These are phyloP conservation scores for Neurospora sp. DNA, from an alignment of 2,329 filamentous ascomycete genomes.

Conservation along the genomic window DNA sequence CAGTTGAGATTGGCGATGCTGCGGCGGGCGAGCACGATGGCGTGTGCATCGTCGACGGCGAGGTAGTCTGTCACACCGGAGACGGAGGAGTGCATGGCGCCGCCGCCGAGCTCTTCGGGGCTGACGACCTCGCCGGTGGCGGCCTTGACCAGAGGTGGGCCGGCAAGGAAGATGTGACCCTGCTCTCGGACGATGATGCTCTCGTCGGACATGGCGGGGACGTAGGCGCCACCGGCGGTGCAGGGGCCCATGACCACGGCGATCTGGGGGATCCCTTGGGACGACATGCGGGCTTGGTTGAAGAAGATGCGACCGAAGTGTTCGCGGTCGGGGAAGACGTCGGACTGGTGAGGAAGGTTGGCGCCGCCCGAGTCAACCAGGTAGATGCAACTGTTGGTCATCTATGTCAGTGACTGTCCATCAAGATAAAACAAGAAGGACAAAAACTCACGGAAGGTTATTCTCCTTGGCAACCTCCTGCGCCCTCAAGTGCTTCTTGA, in stretches of 20 bases:
- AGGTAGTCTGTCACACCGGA: slow-evolving; percentile 94
- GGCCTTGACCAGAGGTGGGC: slow-evolving; percentile 88
- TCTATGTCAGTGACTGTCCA: slow-evolving; percentile 1
- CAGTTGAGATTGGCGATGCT: slow-evolving; percentile 87
- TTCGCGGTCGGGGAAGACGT: slow-evolving; percentile 90
- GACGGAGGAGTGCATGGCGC: slow-evolving; percentile 78
- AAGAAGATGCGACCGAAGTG: slow-evolving; percentile 98
- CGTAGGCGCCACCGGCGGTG: slow-evolving; percentile 90
- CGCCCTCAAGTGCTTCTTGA: slow-evolving; percentile 92
- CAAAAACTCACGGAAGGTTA: slow-evolving; percentile 46
- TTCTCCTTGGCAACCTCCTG: slow-evolving; percentile 90
- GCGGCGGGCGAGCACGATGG: slow-evolving; percentile 72
- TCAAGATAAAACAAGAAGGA: not conserved
- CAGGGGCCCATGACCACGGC: slow-evolving; percentile 96
- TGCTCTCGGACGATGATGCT: slow-evolving; percentile 92
- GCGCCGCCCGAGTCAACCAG: slow-evolving; percentile 92
- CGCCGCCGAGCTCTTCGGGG: slow-evolving; percentile 84
- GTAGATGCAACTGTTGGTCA: slow-evolving; percentile 63
- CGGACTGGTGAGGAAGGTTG: slow-evolving; percentile 87
- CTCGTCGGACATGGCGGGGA: slow-evolving; percentile 95
- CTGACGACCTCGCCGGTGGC: slow-evolving; percentile 88
- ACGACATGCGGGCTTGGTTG: slow-evolving; percentile 92
- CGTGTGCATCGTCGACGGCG: slow-evolving; percentile 88
- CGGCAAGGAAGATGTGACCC: slow-evolving; percentile 95
- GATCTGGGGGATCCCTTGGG: slow-evolving; percentile 81